Evolutionary conservation across 306 rosid species (phyloP), one percentile per base, ranked within the genome.

Genomic region (Leucaena leucocephala): DNA sequence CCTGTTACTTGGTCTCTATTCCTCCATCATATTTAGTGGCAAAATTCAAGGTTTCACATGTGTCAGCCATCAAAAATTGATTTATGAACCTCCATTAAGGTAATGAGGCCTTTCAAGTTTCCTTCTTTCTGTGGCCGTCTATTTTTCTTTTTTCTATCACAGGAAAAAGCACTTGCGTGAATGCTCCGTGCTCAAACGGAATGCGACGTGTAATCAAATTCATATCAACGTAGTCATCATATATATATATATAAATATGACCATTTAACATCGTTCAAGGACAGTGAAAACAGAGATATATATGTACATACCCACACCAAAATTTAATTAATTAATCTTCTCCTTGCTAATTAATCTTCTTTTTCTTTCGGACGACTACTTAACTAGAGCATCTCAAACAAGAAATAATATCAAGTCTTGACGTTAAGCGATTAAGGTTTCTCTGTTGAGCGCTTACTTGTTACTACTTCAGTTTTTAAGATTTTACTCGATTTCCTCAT

Each of bases 211-310:
- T 52, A 61, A 82, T 80, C 80, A 52, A 76, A 80, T 22, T 72
- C 84, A 76, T 50, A 36, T 13, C 68, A 79, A 72, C 86, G 78
- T 82, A 68, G 38, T 45, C 72, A 72, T 76, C 27, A n/a, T 72
- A 50, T 17, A 16, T 45, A 27, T 38, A 38, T 38, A 38, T 38
- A 38, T 38, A 38, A 0, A 40, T 40, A 43, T 76, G 72, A 72
- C 78, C 78, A 82, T 82, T 82, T 75, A 70, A 52, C 38, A 16
- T 69, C 65, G 76, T 78, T 74, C 74, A 81, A 76, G 78, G 75
- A 74, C 69, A 79, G 57, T 13, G 4, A 81, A 77, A 68, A 73
- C 40, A 70, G 54, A 68, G 19, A 69, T 68, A 45, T 0, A 27
- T 27, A 27, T 27, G 27, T 0, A 27, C 27, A 27, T 72, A 78